phyloP scores from a whole-genome alignment of 495 filamentous ascomycete species.

The Paragyromitra xinjiangensis region DNA sequence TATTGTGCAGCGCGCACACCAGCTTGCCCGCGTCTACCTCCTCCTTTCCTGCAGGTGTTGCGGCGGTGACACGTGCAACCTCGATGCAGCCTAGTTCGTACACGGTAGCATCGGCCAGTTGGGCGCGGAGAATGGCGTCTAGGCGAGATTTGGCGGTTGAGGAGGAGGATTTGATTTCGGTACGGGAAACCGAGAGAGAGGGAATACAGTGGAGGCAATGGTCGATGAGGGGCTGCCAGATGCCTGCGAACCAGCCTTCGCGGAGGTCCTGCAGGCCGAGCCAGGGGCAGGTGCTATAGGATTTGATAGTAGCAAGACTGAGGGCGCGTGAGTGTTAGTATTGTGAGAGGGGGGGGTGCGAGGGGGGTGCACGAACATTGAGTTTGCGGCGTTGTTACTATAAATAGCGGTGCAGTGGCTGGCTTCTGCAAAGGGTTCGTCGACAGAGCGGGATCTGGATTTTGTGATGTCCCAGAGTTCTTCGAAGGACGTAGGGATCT shows the following conservation, averaged over 20 bases:
- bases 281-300: not conserved
- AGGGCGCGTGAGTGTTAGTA: not conserved
- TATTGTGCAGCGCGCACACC: not conserved
- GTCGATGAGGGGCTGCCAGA: constrained; percentile 18
- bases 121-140: not conserved
- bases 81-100: constrained; percentile 22
- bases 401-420: not conserved
- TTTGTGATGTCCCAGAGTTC: not conserved
- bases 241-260: constrained; percentile 8
- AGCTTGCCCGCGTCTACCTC: not conserved
- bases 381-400: not conserved
- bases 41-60: not conserved
- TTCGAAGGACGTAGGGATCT: not conserved
- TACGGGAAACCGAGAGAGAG: constrained; percentile 1
- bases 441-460: not conserved
- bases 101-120: constrained; percentile 3
- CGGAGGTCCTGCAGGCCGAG: constrained; percentile 10
- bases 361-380: not conserved
- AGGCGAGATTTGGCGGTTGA: not conserved
- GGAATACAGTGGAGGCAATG: constrained; percentile 1
- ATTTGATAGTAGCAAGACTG: not conserved
- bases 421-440: not conserved
- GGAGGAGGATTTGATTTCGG: constrained; percentile 5
- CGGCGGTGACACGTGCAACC: not conserved
- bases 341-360: not conserved